Conservation (phyloP, 805 yeast genomes). For the Dipodascopsis uninucleata region DNA sequence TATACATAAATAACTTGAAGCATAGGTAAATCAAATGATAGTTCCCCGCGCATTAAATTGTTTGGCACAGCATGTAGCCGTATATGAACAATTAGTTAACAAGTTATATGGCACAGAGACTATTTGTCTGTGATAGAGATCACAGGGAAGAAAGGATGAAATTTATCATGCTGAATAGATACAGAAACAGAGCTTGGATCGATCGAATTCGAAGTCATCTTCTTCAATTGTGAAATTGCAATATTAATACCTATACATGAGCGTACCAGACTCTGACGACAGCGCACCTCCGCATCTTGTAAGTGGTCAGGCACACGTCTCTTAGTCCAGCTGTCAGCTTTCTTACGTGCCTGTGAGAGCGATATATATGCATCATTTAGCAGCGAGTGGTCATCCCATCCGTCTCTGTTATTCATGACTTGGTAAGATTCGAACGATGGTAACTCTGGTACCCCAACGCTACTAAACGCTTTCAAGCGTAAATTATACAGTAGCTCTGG, state of each 20-base stretch:
- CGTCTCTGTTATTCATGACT: slow-evolving; percentile 15
- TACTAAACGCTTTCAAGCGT: slow-evolving; percentile 73
- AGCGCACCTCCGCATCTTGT: not conserved
- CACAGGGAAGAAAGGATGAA: slow-evolving; percentile 50
- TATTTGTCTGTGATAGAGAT: slow-evolving; percentile 12
- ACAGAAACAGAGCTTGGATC: slow-evolving; percentile 18
- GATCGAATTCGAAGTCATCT: slow-evolving; percentile 1
- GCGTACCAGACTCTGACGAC: slow-evolving; percentile 2
- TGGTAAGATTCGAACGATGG: slow-evolving; percentile 47
- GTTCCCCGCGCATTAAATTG: no score
- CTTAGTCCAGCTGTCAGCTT: slow-evolving; percentile 5
- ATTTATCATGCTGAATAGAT: slow-evolving; percentile 36
- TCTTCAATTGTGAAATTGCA: slow-evolving; percentile 10
- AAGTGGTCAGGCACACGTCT: not conserved
- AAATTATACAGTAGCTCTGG: slow-evolving; percentile 46
- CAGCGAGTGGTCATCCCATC: slow-evolving; percentile 3
- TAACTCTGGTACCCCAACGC: slow-evolving; percentile 71
- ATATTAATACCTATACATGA: slow-evolving; percentile 18
- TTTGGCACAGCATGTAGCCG: no score
- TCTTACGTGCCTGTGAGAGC: slow-evolving; percentile 1
- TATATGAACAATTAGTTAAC: no score
- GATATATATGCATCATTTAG: slow-evolving; percentile 6
- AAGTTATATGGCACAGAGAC: no score
- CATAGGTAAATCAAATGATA: no score
- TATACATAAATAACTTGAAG: no score